phyloP scores from a whole-genome alignment of 495 filamentous ascomycete genomes.

The Achaetomiella virescens region DNA sequence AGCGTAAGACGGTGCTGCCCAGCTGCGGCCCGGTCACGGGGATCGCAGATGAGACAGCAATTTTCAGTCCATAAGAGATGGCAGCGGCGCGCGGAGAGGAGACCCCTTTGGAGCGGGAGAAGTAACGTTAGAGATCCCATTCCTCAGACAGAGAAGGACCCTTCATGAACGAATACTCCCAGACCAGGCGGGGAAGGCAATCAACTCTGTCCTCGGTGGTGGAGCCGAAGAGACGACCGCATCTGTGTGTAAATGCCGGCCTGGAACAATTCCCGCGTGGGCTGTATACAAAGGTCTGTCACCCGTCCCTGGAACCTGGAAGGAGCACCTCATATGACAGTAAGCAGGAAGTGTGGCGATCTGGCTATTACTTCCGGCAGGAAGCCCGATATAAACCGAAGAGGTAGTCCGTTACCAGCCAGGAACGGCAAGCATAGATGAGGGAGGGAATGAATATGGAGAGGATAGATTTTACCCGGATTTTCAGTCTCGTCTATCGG shows the following conservation, averaged over 20 bases:
- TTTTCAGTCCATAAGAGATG: background rate
- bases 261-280: slow-evolving; percentile 24
- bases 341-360: background rate
- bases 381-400: slow-evolving; percentile 28
- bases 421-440: slow-evolving; percentile 21
- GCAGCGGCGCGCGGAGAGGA: background rate
- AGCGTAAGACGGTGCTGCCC: too few species aligned
- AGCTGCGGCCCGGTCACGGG: too few species aligned
- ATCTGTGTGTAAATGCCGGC: slow-evolving; percentile 10
- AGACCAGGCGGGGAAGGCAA: slow-evolving; percentile 19
- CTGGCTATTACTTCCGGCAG: background rate
- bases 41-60: too few species aligned
- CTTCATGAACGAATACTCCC: slow-evolving; percentile 11
- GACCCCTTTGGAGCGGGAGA: slow-evolving; percentile 8
- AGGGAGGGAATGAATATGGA: slow-evolving; percentile 16
- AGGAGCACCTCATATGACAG: slow-evolving; percentile 25
- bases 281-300: background rate
- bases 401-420: slow-evolving; percentile 15
- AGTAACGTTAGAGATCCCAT: slow-evolving; percentile 27
- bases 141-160: slow-evolving; percentile 20
- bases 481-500: slow-evolving; percentile 31
- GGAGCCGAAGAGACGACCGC: slow-evolving; percentile 12
- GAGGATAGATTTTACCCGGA: slow-evolving; percentile 26
- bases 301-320: slow-evolving; percentile 27
- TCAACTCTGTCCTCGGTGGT: slow-evolving; percentile 24